Percentiles rank a stretch among this genome's conserved stretches.
Evolutionary conservation across 2,329 filamentous ascomycete genomes (phyloP).

Genomic region (Didymella lethalis): DNA sequence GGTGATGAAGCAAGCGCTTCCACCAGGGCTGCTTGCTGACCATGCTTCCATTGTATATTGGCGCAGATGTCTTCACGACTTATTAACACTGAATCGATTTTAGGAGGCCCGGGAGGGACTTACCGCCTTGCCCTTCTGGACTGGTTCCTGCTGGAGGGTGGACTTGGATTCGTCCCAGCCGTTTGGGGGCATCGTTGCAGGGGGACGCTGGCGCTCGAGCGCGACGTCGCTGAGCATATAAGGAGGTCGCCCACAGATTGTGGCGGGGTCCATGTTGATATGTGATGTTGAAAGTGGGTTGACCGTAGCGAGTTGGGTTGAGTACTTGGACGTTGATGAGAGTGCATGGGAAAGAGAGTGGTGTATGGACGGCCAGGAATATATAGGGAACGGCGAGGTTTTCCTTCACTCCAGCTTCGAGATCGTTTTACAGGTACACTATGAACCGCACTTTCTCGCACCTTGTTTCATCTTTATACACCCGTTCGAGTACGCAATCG

Average conservation of each 20-base stretch:
- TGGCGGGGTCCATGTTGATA: neutral
- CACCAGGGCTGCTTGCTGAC: neutral
- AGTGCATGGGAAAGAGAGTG: neutral
- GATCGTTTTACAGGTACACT: neutral
- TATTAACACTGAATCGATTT: neutral
- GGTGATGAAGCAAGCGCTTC: neutral
- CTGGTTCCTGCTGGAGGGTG: neutral
- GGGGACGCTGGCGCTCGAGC: conserved; percentile 23
- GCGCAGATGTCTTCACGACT: neutral
- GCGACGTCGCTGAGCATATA: neutral
- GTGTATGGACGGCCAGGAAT: neutral
- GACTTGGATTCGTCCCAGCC: conserved; percentile 17
- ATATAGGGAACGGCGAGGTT: neutral
- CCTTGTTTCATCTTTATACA: neutral
- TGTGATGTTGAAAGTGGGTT: neutral
- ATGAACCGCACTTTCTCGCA: neutral
- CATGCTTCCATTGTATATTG: neutral
- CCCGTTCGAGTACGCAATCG: neutral
- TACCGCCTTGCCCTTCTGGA: neutral
- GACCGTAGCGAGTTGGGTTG: neutral
- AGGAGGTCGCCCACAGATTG: neutral
- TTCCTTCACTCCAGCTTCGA: neutral
- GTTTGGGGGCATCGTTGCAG: conserved; percentile 29
- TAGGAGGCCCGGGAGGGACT: neutral
- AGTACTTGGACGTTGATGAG: neutral